These are phyloP conservation scores for Beverwykella pulmonaria DNA, from an alignment of 495 filamentous ascomycete genomes.

Conservation along the genomic window DNA sequence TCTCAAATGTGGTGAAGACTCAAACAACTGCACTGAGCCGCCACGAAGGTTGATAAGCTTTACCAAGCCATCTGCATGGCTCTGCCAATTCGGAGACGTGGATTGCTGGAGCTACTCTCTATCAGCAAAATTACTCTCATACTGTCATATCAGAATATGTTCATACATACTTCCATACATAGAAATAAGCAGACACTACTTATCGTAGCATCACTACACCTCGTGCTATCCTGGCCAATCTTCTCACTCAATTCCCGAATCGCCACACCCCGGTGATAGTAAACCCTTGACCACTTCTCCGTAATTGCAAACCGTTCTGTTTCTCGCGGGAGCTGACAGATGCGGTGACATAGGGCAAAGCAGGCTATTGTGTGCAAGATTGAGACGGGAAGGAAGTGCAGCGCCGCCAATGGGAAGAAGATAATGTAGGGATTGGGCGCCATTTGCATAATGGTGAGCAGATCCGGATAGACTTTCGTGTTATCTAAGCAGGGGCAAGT, in stretches of 20 bases:
- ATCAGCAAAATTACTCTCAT: not conserved
- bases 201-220: constrained; percentile 7
- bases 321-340: not conserved
- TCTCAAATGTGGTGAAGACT: not conserved
- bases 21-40: not conserved
- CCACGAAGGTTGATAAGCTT: constrained; percentile 19
- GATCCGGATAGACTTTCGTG: constrained; percentile 8
- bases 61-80: constrained; percentile 6
- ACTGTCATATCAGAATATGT: not conserved
- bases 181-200: constrained; percentile 7
- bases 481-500: constrained; percentile 1
- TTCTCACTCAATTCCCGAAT: constrained; percentile 15
- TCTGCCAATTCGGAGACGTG: constrained; percentile 1
- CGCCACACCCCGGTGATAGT: constrained; percentile 13
- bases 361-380: constrained; percentile 9
- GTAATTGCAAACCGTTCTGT: not conserved
- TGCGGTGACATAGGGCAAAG: constrained; percentile 8
- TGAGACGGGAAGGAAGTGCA: constrained; percentile 12
- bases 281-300: constrained; percentile 1
- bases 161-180: constrained; percentile 8
- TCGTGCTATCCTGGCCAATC: not conserved
- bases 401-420: not conserved
- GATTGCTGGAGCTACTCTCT: constrained; percentile 5
- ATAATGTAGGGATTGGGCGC: constrained; percentile 24
- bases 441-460: not conserved